Evolutionary conservation across 192 early-diverging fungal species (phyloP), one percentile per base, ranked within the genome.

Genomic region (Cladochytrium replicatum): DNA sequence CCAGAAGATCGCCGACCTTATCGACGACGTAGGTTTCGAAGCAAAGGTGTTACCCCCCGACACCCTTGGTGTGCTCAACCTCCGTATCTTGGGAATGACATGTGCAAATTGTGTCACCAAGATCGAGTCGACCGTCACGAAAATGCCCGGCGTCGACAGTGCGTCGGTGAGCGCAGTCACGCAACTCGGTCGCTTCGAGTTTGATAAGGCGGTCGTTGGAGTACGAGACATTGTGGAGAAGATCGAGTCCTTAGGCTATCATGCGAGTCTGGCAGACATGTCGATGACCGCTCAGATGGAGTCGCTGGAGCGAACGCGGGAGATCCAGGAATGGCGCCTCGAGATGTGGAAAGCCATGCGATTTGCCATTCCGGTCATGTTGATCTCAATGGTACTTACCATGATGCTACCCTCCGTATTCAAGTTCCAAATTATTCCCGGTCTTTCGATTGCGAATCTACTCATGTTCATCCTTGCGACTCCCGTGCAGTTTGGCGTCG

Each of bases 51-150:
- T 89, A 19, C 61, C 61, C 6, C 70, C 68, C 1, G 64, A 66
- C 13, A 55, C 49, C 22, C 39, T 78, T 29, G 75, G 74, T 21
- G 63, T 55, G 0, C 67, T 82, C 1, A 72, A 77, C 43, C 70
- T 98, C n/a, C 74, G 83, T 43, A 79, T 98, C n/a, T 90, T 81
- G 49, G 92, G 92, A n/a, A 94, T 98, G 92, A 85, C 84, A 9
- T 88, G 86, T 45, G 80, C 81, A 9, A 80, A 75, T 41, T 91
- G 89, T 52, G 85, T 83, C 28, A 75, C 75, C 4, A 69, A 75
- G 23, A 83, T 98, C 39, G 89, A 94, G 54, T 78, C 80, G 23
- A 72, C 67, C 25, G 56, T 88, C 1, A 43, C 41, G 8, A 75
- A 74, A 21, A 46, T 77, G 54, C 55, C 60, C 2, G 85, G 81